Evolutionary conservation across 768 basidiomycete species (phyloP).

Genomic region (Leccinum boreale): DNA sequence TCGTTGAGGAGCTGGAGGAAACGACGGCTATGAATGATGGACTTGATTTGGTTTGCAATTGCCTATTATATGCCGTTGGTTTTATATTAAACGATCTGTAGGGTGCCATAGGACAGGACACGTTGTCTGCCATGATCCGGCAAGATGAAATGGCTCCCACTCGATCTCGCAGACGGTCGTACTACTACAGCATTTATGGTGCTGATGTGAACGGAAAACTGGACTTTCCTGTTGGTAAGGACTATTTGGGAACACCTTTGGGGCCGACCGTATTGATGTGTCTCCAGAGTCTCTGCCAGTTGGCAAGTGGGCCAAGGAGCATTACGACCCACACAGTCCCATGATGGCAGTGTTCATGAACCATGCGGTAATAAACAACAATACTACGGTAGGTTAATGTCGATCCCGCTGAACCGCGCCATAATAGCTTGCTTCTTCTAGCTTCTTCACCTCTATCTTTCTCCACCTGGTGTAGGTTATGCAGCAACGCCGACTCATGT

Average conservation of each 20-base stretch:
- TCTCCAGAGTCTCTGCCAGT: conserved; percentile 52
- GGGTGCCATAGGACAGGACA: conserved; percentile 73
- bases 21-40: conserved; percentile 10
- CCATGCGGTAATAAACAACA: conserved; percentile 71
- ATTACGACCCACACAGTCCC: conserved; percentile 54
- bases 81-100: conserved; percentile 26
- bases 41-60: conserved; percentile 24
- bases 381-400: conserved; percentile 31
- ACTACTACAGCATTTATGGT: conserved; percentile 40
- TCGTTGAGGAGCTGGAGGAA: conserved; percentile 18
- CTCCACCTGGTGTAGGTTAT: conserved; percentile 19
- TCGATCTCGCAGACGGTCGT: conserved; percentile 55
- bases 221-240: conserved; percentile 55
- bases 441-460: conserved; percentile 49
- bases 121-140: conserved; percentile 68
- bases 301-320: conserved; percentile 56
- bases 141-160: conserved; percentile 64
- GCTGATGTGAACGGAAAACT: conserved; percentile 47
- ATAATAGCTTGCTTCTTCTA: conserved; percentile 20
- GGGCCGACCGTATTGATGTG: background rate
- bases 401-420: background rate
- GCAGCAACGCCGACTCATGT: conserved; percentile 38
- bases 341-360: conserved; percentile 67
- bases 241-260: background rate
- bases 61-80: background rate